Conservation (phyloP, 192 early-diverging fungal species). For the Thamnidium elegans region DNA sequence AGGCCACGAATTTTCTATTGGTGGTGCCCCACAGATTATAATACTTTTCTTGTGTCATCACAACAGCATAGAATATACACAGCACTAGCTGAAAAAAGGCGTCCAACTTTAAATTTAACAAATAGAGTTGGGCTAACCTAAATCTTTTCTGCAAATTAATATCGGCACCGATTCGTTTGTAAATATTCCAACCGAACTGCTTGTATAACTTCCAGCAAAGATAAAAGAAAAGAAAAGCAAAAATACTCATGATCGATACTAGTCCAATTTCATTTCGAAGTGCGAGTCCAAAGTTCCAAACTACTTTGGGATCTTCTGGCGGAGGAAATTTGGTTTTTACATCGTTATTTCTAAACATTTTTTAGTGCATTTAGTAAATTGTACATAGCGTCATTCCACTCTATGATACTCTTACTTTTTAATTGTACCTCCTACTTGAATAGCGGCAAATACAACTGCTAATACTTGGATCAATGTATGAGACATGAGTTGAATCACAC, state of each 20-base stretch:
- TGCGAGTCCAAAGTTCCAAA: constrained; percentile 25
- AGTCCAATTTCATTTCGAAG: constrained; percentile 33
- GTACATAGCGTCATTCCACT: too few relatives aligned
- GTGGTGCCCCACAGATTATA: neutral
- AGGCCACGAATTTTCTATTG: constrained; percentile 5
- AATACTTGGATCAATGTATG: constrained; percentile 12
- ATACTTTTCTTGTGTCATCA: constrained; percentile 21
- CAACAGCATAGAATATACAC: constrained; percentile 18
- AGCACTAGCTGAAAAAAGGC: constrained; percentile 20
- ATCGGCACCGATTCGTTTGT: constrained; percentile 65
- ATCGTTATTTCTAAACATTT: constrained; percentile 18
- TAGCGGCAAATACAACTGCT: constrained; percentile 14
- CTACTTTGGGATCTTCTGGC: constrained; percentile 31
- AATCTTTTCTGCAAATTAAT: constrained; percentile 41
- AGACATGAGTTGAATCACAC: constrained; percentile 22
- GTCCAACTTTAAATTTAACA: constrained; percentile 26
- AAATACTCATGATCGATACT: constrained; percentile 11
- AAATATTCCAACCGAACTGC: constrained; percentile 56
- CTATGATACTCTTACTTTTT: constrained; percentile 18
- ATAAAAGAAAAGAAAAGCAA: constrained; percentile 20
- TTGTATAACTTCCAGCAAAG: constrained; percentile 24
- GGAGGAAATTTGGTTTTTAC: constrained; percentile 22
- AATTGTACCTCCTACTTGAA: constrained; percentile 18
- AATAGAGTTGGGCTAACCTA: constrained; percentile 10
- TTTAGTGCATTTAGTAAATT: neutral